Percentiles rank a stretch among this genome's conserved stretches.
phyloP scores from a whole-genome alignment of 169 alveolate species.

The Eimeria praecox region DNA sequence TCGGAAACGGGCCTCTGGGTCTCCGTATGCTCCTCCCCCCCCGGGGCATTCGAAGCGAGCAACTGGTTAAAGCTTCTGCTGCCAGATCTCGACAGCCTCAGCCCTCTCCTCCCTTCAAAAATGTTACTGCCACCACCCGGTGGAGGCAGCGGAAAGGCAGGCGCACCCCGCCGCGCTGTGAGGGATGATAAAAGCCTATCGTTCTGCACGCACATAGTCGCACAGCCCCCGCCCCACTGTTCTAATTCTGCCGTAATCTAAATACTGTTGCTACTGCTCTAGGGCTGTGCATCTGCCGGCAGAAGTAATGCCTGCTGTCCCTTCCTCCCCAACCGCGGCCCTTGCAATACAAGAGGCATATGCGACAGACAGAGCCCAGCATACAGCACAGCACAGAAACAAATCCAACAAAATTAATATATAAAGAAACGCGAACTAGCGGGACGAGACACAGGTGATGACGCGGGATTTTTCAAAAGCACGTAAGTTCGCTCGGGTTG shows the following conservation, averaged over 20 bases:
- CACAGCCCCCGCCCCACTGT: background rate
- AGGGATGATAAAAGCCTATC: background rate
- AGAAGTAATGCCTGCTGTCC: background rate
- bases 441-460: background rate
- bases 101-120: background rate
- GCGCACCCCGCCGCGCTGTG: conserved; percentile 32
- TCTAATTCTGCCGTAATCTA: background rate
- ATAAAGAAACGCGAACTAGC: background rate
- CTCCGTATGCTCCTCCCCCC: background rate
- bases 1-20: background rate
- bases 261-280: background rate
- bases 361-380: background rate
- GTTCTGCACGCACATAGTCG: conserved; percentile 48
- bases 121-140: conserved; percentile 48
- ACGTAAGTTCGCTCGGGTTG: conserved; percentile 14
- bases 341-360: background rate
- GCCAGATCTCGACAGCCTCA: background rate
- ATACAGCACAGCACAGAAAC: background rate
- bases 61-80: background rate
- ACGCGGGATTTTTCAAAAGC: background rate
- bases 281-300: background rate
- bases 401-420: background rate
- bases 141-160: conserved; percentile 50
- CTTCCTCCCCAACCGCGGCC: background rate
- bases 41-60: conserved; percentile 15